Evolutionary conservation across 306 rosid genomes (phyloP).

Genomic region (Benincasa hispida): DNA sequence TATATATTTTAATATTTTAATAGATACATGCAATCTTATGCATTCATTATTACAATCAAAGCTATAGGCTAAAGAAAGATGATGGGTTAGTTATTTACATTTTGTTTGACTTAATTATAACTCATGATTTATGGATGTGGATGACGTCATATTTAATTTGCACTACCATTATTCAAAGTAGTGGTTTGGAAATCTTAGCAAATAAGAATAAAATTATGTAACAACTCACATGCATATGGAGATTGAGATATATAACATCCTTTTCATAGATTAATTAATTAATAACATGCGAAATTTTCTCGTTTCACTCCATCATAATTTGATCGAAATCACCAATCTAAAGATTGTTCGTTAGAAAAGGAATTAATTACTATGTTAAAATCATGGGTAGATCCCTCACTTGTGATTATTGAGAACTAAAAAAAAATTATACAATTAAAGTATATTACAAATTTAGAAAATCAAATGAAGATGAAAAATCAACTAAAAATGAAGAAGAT

Average conservation of each 20-base stretch:
- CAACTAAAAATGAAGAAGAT: no score
- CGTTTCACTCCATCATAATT: no score
- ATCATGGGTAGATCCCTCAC: no score
- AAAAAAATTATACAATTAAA: no score
- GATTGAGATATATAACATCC: background rate
- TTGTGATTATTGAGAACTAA: no score
- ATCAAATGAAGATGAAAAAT: no score
- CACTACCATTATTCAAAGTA: background rate
- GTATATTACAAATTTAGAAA: no score
- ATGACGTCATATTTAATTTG: background rate
- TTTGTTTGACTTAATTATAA: background rate
- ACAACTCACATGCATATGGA: background rate
- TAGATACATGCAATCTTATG: background rate
- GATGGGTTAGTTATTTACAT: background rate
- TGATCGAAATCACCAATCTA: no score
- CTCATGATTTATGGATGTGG: background rate
- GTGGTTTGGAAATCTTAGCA: background rate
- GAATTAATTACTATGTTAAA: no score
- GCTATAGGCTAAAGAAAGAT: background rate
- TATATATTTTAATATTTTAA: background rate
- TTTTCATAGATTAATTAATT: background rate
- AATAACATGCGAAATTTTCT: no score
- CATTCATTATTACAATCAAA: background rate
- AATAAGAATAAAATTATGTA: background rate
- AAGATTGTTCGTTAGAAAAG: no score